Percentiles rank a stretch among this genome's conserved stretches.
phyloP scores from a whole-genome alignment of 192 early-diverging fungal species.

The Rhizoclosmatium globosum region DNA sequence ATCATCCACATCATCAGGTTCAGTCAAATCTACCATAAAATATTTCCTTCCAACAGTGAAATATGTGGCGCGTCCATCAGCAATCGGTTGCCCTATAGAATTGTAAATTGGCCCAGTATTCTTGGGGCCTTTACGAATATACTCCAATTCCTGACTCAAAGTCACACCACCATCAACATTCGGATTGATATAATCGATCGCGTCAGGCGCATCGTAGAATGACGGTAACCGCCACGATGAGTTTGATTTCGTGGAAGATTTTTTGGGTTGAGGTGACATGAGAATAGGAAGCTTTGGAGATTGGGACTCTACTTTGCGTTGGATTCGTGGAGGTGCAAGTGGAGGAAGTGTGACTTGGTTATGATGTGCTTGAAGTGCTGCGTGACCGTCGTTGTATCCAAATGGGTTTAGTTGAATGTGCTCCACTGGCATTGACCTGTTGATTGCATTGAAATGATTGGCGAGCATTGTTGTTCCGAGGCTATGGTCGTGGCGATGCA shows the following conservation, averaged over 20 bases:
- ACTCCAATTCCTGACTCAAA: slow-evolving; percentile 14
- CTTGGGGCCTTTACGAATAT: slow-evolving; percentile 19
- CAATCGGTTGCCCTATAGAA: slow-evolving; percentile 1
- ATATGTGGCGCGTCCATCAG: background rate
- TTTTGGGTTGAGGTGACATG: background rate
- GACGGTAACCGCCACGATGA: slow-evolving; percentile 16
- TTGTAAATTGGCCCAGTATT: background rate
- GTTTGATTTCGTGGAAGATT: background rate
- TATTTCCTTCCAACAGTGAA: slow-evolving; percentile 1
- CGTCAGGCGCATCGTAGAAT: background rate
- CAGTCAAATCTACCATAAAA: slow-evolving; percentile 16
- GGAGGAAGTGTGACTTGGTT: background rate
- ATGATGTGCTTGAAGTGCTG: background rate
- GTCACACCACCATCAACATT: background rate
- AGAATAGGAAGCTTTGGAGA: slow-evolving; percentile 4
- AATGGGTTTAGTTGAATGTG: slow-evolving; percentile 49
- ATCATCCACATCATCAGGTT: slow-evolving; percentile 1
- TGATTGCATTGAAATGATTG: slow-evolving; percentile 48
- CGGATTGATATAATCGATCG: background rate
- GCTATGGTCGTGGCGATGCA: slow-evolving; percentile 21
- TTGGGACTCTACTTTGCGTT: background rate
- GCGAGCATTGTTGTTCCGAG: slow-evolving; percentile 37
- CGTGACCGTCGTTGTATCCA: background rate
- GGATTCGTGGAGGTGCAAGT: background rate
- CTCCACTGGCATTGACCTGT: slow-evolving; percentile 56